These are phyloP conservation scores for Calonectria crousiana DNA, from an alignment of 2,329 filamentous ascomycete genomes.

Conservation along the genomic window DNA sequence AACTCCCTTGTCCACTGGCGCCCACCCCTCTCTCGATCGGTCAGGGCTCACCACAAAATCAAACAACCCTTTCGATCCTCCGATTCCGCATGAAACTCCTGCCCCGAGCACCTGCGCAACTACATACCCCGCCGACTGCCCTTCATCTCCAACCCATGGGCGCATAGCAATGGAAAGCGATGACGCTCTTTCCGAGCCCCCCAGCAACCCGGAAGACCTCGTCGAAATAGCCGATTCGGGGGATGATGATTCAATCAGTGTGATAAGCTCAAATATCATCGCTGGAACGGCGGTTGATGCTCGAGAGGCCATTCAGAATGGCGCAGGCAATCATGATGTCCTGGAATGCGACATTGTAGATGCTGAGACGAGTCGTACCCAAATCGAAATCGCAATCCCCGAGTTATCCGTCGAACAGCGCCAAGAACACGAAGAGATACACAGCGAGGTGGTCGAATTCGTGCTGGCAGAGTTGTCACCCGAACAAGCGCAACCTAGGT, in stretches of 20 bases:
- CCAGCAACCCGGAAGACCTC: not conserved
- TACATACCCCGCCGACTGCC: slow-evolving; percentile 9
- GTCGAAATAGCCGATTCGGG: not conserved
- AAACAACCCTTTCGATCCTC: not conserved
- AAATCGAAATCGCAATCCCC: slow-evolving; percentile 49
- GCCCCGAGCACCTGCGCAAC: not conserved
- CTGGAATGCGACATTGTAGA: not conserved
- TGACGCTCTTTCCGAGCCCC: slow-evolving; percentile 21
- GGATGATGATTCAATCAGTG: not conserved
- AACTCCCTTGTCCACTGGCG: not conserved
- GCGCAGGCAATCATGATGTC: not conserved
- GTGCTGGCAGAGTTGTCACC: slow-evolving; percentile 48
- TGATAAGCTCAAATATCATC: not conserved
- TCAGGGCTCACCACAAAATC: not conserved
- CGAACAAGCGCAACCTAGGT: slow-evolving; percentile 44
- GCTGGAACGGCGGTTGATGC: not conserved
- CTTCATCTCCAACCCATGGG: slow-evolving; percentile 11
- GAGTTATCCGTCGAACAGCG: slow-evolving; percentile 42
- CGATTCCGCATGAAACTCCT: not conserved
- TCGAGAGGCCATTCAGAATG: not conserved
- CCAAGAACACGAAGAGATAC: slow-evolving; percentile 46
- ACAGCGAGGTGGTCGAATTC: slow-evolving; percentile 54
- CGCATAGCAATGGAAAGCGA: slow-evolving; percentile 33
- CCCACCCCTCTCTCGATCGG: not conserved
- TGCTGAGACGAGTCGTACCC: not conserved